phyloP scores from a whole-genome alignment of 805 yeast genomes.

The Deakozyma indianensis region DNA sequence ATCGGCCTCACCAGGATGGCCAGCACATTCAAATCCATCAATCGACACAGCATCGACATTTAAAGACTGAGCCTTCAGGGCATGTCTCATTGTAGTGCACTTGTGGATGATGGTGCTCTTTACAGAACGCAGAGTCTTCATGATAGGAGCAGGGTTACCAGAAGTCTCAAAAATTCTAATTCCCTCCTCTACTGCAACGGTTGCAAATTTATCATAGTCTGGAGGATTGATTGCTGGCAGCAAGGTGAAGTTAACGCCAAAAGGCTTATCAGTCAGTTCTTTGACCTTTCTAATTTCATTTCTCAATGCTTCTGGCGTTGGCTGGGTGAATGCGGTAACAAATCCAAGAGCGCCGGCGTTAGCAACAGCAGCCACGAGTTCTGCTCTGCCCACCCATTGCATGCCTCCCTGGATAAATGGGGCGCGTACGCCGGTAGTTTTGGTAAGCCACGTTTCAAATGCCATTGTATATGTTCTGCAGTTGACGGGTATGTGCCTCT shows the following conservation, averaged over 20 bases:
- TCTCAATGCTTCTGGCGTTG: conserved; percentile 18
- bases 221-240: conserved; percentile 20
- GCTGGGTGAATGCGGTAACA: conserved; percentile 17
- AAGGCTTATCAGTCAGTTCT: conserved; percentile 14
- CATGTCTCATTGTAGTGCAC: conserved; percentile 18
- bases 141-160: conserved; percentile 19
- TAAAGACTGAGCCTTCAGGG: conserved; percentile 17
- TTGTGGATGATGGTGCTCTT: conserved; percentile 17
- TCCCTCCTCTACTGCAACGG: conserved; percentile 20
- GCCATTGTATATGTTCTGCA: conserved; percentile 5
- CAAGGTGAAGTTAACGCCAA: conserved; percentile 21
- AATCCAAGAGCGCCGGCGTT: conserved; percentile 21
- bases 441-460: conserved; percentile 19
- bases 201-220: conserved; percentile 17
- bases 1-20: conserved; percentile 24
- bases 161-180: conserved; percentile 21
- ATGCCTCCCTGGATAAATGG: conserved; percentile 21
- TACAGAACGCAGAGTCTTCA: conserved; percentile 12
- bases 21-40: conserved; percentile 23
- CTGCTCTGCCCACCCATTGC: conserved; percentile 18
- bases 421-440: conserved; percentile 16
- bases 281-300: conserved; percentile 15
- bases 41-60: conserved; percentile 21
- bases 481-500: no score
- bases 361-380: conserved; percentile 20